phyloP scores from a whole-genome alignment of 805 yeast species.

The Candida mattraensis region DNA sequence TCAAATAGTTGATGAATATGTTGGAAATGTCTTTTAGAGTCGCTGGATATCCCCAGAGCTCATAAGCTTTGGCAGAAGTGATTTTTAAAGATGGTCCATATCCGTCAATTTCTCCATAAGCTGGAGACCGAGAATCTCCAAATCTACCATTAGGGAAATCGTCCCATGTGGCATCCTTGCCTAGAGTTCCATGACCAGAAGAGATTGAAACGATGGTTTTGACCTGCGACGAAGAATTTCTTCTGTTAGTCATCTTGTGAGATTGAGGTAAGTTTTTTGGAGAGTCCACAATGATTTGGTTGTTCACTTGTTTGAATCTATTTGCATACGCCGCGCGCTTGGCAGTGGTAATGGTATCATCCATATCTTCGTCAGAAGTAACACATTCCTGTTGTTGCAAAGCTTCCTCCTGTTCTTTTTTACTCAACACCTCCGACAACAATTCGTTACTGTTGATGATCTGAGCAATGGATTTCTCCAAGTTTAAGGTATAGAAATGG shows the following conservation, averaged over 20 bases:
- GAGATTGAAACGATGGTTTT: conserved; percentile 73
- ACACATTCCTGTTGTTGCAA: conserved; percentile 33
- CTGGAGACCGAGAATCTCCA: conserved; percentile 94
- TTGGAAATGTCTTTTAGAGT: conserved; percentile 57
- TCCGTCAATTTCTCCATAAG: conserved; percentile 97
- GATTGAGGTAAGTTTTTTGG: conserved; percentile 14
- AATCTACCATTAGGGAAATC: conserved; percentile 95
- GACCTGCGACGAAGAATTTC: conserved; percentile 37
- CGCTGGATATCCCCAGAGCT: conserved; percentile 80
- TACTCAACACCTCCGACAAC: conserved; percentile 47
- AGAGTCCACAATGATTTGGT: conserved; percentile 31
- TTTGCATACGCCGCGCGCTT: conserved; percentile 38
- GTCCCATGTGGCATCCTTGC: conserved; percentile 95
- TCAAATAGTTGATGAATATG: conserved; percentile 69
- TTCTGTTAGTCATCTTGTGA: conserved; percentile 13
- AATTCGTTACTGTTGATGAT: conserved; percentile 65
- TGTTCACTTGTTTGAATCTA: conserved; percentile 31
- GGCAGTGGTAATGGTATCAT: conserved; percentile 28
- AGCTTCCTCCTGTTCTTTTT: conserved; percentile 34
- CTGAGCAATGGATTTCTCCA: conserved; percentile 89
- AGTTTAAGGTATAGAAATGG: conserved; percentile 89
- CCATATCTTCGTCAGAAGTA: conserved; percentile 33
- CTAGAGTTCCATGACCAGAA: conserved; percentile 78
- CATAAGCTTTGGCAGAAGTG: conserved; percentile 61
- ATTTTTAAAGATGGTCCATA: conserved; percentile 91